Conservation (phyloP, 768 basidiomycete genomes). For the Leccinum boreale region DNA sequence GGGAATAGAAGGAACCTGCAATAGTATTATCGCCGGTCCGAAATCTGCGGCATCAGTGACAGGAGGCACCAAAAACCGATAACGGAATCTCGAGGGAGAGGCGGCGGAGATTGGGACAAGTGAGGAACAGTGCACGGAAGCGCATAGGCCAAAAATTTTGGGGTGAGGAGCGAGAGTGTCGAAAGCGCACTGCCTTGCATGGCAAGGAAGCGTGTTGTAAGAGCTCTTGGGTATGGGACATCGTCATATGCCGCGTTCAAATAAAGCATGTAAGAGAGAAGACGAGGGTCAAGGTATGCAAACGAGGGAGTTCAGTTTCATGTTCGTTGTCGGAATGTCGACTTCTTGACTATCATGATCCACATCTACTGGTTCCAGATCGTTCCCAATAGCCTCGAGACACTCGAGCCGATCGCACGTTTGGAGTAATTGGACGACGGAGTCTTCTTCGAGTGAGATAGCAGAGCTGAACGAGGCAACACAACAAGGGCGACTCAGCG, state of each 20-base stretch:
- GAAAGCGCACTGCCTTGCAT: slow-evolving; percentile 54
- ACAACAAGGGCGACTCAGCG: slow-evolving; percentile 33
- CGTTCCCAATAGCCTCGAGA: slow-evolving; percentile 60
- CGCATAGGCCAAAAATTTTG: slow-evolving; percentile 63
- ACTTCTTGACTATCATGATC: slow-evolving; percentile 28
- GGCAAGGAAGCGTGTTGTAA: slow-evolving; percentile 55
- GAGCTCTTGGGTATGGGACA: slow-evolving; percentile 53
- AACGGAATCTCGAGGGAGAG: slow-evolving; percentile 71
- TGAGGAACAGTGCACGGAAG: slow-evolving; percentile 46
- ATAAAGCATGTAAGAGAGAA: slow-evolving; percentile 56
- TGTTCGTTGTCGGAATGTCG: slow-evolving; percentile 26
- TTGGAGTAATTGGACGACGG: slow-evolving; percentile 55
- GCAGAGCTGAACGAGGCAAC: slow-evolving; percentile 30
- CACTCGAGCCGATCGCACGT: slow-evolving; percentile 56
- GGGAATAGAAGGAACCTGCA: slow-evolving; percentile 71
- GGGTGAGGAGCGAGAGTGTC: slow-evolving; percentile 65
- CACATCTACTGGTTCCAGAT: slow-evolving; percentile 51
- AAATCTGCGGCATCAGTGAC: slow-evolving; percentile 15
- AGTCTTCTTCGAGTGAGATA: slow-evolving; percentile 40
- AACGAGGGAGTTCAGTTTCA: slow-evolving; percentile 49
- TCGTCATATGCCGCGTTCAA: slow-evolving; percentile 65
- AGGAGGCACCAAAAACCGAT: slow-evolving; percentile 42
- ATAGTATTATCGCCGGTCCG: slow-evolving; percentile 31
- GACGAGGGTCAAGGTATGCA: slow-evolving; percentile 59
- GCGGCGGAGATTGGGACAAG: slow-evolving; percentile 56